Base-by-base conservation (phyloP, 1,139 yeast species). In the Candida sanyaensis region DNA sequence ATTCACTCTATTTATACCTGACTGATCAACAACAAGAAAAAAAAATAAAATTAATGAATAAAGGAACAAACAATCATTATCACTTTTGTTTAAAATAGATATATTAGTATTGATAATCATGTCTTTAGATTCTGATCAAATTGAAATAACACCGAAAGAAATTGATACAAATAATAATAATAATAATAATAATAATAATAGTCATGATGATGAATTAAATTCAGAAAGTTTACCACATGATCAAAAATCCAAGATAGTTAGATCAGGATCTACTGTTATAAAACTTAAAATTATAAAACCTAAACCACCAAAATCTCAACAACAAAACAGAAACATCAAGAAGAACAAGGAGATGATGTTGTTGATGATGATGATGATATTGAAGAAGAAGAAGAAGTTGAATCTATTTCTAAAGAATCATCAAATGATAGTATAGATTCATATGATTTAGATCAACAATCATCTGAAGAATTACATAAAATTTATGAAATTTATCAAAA, bases 401-500 rank as follows among this genome's bases (percentile, higher is more conserved):
- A 30, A 30, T 30, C 28, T 17, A 11, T 9, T 8, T 26, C n/a
- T 2, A 12, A 34, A 8, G 29, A 36, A 5, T 10, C 27, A 26
- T 26, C 28, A 26, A 26, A 2, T 17, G 26, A 17, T 8, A 36
- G n/a, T 11, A 24, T 36, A 36, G 39, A 36, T n/a, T 23, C 39
- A n/a, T 5, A 24, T 7, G 32, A 41, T 17, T 17, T 33, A 6
- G 41, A 43, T 10, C 5, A 29, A 4, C 26, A 43, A 13, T 27
- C 47, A n/a, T 37, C 47, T 8, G 55, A 53, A 31, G 63, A 65
- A 42, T 62, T 62, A 44, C 51, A 59, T 6, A 56, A 60, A 45
- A 50, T 68, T 9, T 68, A 62, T 49, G 69, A 66, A 41, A 53
- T 54, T 27, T 66, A 65, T 41, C 67, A 61, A 41, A 65, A 63